Conservation (phyloP, 2,329 filamentous ascomycete species). For the Chaetomiaceae sp. region DNA sequence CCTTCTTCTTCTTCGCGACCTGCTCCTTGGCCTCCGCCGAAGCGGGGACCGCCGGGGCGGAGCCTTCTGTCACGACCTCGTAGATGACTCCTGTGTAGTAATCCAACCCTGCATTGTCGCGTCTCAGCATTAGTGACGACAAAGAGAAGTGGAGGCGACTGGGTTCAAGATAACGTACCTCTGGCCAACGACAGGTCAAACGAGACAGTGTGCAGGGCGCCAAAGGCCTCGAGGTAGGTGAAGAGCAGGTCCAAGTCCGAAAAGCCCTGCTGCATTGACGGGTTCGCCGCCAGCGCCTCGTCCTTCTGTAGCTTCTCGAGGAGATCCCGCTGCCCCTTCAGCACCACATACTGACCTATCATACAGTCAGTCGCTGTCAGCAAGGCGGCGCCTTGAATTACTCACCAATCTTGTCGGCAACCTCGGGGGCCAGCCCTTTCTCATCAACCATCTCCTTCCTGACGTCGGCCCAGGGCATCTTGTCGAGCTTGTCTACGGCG, state of each 20-base stretch:
- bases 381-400: slow-evolving; percentile 58
- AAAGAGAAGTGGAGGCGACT: slow-evolving; percentile 39
- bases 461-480: slow-evolving; percentile 84
- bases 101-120: slow-evolving; percentile 47
- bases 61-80: slow-evolving; percentile 80
- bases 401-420: slow-evolving; percentile 83
- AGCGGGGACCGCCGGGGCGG: slow-evolving; percentile 46
- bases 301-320: slow-evolving; percentile 66
- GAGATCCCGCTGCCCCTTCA: slow-evolving; percentile 51
- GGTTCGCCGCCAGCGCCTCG: slow-evolving; percentile 64
- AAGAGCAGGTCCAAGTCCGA: slow-evolving; percentile 78
- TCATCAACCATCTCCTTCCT: slow-evolving; percentile 90
- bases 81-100: slow-evolving; percentile 91
- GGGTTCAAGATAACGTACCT: slow-evolving; percentile 39
- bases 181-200: slow-evolving; percentile 89
- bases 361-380: neutral
- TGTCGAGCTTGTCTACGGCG: slow-evolving; percentile 94
- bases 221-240: slow-evolving; percentile 75
- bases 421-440: slow-evolving; percentile 70
- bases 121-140: neutral
- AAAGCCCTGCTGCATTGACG: slow-evolving; percentile 72
- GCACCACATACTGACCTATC: slow-evolving; percentile 22
- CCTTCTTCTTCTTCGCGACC: slow-evolving; percentile 26
- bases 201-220: slow-evolving; percentile 67
- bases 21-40: slow-evolving; percentile 16